Percentiles rank a stretch among this genome's conserved stretches.
Conservation (phyloP, 805 yeast species). For the Cyberlindnera petersonii region DNA sequence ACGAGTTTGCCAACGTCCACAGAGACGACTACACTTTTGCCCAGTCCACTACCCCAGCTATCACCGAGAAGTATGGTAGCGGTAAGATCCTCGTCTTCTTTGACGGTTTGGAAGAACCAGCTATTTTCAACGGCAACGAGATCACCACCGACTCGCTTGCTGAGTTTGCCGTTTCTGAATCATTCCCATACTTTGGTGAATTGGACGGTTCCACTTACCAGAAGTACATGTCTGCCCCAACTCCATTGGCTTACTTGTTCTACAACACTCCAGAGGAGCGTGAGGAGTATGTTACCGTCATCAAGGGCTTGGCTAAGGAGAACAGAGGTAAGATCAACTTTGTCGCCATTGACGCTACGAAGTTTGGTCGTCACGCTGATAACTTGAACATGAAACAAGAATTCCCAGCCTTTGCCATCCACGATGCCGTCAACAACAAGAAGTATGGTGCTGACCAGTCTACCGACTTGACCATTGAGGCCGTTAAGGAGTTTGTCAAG, state of each 20-base stretch:
- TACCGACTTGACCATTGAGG: conserved; percentile 43
- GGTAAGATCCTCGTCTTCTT: conserved; percentile 30
- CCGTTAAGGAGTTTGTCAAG: conserved; percentile 58
- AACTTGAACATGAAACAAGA: conserved; percentile 78
- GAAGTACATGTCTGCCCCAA: conserved; percentile 62
- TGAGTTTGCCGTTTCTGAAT: conserved; percentile 45
- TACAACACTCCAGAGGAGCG: conserved; percentile 68
- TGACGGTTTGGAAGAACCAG: conserved; percentile 31
- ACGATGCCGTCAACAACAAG: conserved; percentile 60
- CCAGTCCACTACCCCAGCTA: conserved; percentile 37
- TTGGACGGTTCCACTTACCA: conserved; percentile 75
- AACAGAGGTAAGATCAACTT: conserved; percentile 79
- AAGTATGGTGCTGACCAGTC: conserved; percentile 78
- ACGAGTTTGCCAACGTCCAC: conserved; percentile 53
- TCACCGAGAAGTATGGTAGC: conserved; percentile 32
- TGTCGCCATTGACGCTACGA: conserved; percentile 80
- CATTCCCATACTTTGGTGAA: conserved; percentile 84
- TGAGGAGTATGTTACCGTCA: conserved; percentile 45
- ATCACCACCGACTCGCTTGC: conserved; percentile 22
- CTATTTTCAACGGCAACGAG: conserved; percentile 29
- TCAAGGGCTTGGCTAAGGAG: conserved; percentile 64
- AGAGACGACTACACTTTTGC: conserved; percentile 66
- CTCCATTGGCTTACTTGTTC: conserved; percentile 88
- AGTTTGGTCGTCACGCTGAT: conserved; percentile 82
- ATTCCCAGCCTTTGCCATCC: conserved; percentile 89